Evolutionary conservation across 805 yeast genomes (phyloP), one percentile per base, ranked within the genome.

Genomic region (Myxozyma mucilagina): DNA sequence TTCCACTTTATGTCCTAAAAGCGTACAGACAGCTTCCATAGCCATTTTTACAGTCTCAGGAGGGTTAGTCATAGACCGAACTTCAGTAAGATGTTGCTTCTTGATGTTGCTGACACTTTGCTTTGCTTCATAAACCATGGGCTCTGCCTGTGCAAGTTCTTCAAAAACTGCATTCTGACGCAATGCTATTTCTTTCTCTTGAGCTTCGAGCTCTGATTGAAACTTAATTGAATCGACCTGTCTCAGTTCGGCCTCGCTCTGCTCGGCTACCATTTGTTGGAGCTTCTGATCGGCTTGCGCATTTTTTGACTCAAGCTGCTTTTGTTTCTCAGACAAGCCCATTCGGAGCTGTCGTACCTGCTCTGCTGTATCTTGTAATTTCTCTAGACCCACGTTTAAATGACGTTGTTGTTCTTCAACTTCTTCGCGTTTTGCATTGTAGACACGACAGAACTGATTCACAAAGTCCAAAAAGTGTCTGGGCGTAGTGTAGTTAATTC

Each of bases 31-130:
- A 2, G 96, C 87, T 68, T 93, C 97, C 77, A 93, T 75, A 0
- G 96, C 86, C 68, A 88, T 72, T 68, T 89, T 90, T 4, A 93
- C 93, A 0, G 94, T 86, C 8, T 84, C 87, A 0, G 98, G 98
- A 0, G 98, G 98, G 61, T 90, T 90, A 6, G 83, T 75, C 96
- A 93, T 89, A 13, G 97, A 86, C 69, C 97, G 78, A 34, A 93
- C 77, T 73, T 93, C 98, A 0, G 96, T 89, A 45, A 93, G 77
- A 70, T 93, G 97, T 62, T 89, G 96, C 71, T 93, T 93, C 73
- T 91, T 90, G 63, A 93, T 93, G 68, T 90, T 88, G 66, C 88
- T 87, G n/a, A 93, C 98, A 14, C 97, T 96, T 62, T 82, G 77
- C 69, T 87, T 88, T 0, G 98, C 98, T 64, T 87, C 96, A 2